Percentiles rank a stretch among this genome's conserved stretches.
phyloP scores from a whole-genome alignment of 2,329 filamentous ascomycete species.

The Fusarium hainanense region DNA sequence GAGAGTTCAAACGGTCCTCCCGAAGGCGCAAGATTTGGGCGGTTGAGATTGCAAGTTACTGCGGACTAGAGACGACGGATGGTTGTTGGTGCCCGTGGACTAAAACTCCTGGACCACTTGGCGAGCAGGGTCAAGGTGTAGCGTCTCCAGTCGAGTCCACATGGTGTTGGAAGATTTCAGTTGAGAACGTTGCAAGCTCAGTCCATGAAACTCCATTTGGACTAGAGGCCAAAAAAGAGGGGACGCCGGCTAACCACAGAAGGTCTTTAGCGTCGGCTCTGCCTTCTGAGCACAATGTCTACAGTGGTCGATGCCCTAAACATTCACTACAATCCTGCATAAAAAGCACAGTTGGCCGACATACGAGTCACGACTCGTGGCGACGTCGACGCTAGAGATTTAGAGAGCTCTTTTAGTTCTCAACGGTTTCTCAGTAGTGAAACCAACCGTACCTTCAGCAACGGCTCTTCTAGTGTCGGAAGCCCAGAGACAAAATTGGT shows the following conservation, averaged over 20 bases:
- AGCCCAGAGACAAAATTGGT: not conserved
- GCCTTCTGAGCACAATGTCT: conserved; percentile 2
- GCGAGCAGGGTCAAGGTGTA: not conserved
- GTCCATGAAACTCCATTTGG: not conserved
- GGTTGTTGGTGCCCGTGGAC: not conserved
- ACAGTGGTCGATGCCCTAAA: not conserved
- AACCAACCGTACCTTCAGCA: not conserved
- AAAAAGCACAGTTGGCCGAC: conserved; percentile 1
- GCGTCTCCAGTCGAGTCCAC: conserved; percentile 15
- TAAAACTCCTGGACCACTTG: conserved; percentile 2
- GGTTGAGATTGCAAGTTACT: not conserved
- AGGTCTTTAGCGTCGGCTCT: not conserved
- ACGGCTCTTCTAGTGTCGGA: not conserved
- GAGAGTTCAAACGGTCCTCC: not conserved
- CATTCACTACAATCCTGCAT: not conserved
- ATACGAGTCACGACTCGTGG: not conserved
- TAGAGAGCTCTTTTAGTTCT: not conserved
- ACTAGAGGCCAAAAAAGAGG: not conserved
- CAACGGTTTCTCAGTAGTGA: not conserved
- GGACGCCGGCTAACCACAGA: too few species aligned
- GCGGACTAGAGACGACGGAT: conserved; percentile 1
- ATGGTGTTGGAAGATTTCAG: not conserved
- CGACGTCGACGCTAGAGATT: not conserved
- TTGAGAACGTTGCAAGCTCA: not conserved
- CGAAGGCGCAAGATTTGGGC: conserved; percentile 9